Evolutionary conservation across 306 rosid genomes (phyloP).

Genomic region (Canavalia ensiformis): DNA sequence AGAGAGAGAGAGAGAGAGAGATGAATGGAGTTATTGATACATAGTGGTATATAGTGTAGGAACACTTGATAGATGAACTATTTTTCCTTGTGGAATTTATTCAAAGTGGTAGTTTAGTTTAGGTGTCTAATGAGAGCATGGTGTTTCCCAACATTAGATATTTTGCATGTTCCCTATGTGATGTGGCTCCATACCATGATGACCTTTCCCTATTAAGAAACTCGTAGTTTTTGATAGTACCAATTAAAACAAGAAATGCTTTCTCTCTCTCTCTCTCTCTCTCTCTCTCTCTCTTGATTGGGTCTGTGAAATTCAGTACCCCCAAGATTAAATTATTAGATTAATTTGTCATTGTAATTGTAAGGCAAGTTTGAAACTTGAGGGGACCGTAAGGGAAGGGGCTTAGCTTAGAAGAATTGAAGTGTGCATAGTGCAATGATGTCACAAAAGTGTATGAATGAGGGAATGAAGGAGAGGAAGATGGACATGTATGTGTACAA

Average conservation of each 20-base stretch:
- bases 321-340: slow-evolving; percentile 8
- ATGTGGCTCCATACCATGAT: slow-evolving; percentile 63
- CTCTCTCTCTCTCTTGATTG: slow-evolving; percentile 34
- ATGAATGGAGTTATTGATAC: slow-evolving; percentile 4
- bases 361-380: slow-evolving; percentile 30
- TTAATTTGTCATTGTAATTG: slow-evolving; percentile 9
- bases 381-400: slow-evolving; percentile 11
- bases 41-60: neutral
- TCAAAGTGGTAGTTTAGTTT: slow-evolving; percentile 46
- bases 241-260: slow-evolving; percentile 54
- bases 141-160: slow-evolving; percentile 52
- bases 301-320: slow-evolving; percentile 44
- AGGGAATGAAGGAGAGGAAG: slow-evolving; percentile 53
- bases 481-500: slow-evolving; percentile 51
- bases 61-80: neutral
- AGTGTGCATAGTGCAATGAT: slow-evolving; percentile 41
- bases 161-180: slow-evolving; percentile 77
- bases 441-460: slow-evolving; percentile 48
- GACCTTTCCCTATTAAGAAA: slow-evolving; percentile 61
- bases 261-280: slow-evolving; percentile 4
- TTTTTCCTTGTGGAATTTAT: slow-evolving; percentile 38
- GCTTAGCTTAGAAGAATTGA: slow-evolving; percentile 40
- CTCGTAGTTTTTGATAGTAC: slow-evolving; percentile 45
- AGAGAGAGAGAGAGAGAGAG: slow-evolving; percentile 12
- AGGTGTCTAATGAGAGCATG: slow-evolving; percentile 38